Evolutionary conservation across 2,329 filamentous ascomycete species (phyloP).

Genomic region (Amauroascus niger): DNA sequence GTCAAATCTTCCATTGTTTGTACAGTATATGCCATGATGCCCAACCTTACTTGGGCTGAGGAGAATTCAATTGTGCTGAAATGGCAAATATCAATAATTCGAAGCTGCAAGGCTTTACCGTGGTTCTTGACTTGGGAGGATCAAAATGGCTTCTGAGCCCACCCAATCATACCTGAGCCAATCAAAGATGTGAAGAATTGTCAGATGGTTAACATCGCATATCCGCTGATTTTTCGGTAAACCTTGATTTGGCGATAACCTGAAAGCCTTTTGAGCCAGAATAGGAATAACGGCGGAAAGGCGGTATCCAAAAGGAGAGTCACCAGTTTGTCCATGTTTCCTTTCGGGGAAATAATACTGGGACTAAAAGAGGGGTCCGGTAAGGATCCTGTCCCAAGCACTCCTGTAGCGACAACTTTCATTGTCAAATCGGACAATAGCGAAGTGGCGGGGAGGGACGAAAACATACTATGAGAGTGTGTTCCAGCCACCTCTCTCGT

Average conservation of each 20-base stretch:
- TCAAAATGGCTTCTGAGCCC: neutral
- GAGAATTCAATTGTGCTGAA: neutral
- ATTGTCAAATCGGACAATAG: neutral
- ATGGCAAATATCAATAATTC: neutral
- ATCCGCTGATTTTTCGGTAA: neutral
- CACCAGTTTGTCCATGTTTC: neutral
- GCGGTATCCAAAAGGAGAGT: neutral
- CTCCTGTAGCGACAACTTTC: too few species aligned
- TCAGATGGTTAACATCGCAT: neutral
- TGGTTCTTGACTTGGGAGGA: neutral
- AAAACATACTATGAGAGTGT: too few species aligned
- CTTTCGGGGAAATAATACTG: neutral
- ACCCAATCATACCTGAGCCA: neutral
- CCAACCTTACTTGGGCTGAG: neutral
- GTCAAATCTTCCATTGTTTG: neutral
- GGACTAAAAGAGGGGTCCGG: neutral
- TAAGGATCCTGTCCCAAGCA: neutral
- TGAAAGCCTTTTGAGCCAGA: neutral
- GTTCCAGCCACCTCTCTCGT: conserved; percentile 2
- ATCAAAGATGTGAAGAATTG: neutral
- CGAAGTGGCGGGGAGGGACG: conserved; percentile 1
- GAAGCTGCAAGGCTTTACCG: too few species aligned
- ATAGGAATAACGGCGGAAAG: neutral
- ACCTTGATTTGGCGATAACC: neutral
- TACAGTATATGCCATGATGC: neutral